Evolutionary conservation across 306 rosid genomes (phyloP).

Genomic region (Acacia confusa): DNA sequence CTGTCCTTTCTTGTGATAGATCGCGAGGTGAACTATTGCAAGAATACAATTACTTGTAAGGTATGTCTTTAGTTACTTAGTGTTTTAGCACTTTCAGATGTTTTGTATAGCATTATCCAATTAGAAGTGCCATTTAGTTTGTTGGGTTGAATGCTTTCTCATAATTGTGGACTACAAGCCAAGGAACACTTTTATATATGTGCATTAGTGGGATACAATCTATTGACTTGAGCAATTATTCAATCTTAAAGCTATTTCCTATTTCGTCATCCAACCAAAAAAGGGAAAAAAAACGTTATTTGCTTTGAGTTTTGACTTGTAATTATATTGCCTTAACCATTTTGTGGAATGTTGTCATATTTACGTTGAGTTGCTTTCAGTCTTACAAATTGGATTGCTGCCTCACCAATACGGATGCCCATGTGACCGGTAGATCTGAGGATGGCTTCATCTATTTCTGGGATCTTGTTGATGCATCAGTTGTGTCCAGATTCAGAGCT

Average conservation of each 20-base stretch:
- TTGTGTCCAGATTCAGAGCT: conserved; percentile 75
- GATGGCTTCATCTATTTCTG: conserved; percentile 85
- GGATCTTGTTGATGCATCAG: conserved; percentile 92
- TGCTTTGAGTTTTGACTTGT: neutral
- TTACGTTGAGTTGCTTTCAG: conserved; percentile 45
- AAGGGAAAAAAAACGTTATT: neutral
- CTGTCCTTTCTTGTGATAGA: conserved; percentile 46
- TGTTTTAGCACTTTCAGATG: conserved; percentile 11
- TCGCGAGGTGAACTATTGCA: conserved; percentile 80
- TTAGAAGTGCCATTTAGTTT: neutral
- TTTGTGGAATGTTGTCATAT: conserved; percentile 13
- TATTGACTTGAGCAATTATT: neutral
- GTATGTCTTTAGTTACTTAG: conserved; percentile 47
- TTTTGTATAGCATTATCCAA: neutral
- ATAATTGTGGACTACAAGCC: conserved; percentile 19
- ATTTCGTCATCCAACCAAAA: neutral
- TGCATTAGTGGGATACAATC: neutral
- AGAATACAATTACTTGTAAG: conserved; percentile 81
- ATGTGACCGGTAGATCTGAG: conserved; percentile 91
- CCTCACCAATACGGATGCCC: conserved; percentile 89
- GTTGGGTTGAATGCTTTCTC: neutral
- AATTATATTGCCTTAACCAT: conserved; percentile 15
- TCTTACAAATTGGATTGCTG: conserved; percentile 92
- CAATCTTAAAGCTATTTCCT: neutral
- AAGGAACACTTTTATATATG: conserved; percentile 14